These are phyloP conservation scores for Wickerhamiella kurtzmanii DNA, from an alignment of 805 yeast genomes.

Conservation along the genomic window DNA sequence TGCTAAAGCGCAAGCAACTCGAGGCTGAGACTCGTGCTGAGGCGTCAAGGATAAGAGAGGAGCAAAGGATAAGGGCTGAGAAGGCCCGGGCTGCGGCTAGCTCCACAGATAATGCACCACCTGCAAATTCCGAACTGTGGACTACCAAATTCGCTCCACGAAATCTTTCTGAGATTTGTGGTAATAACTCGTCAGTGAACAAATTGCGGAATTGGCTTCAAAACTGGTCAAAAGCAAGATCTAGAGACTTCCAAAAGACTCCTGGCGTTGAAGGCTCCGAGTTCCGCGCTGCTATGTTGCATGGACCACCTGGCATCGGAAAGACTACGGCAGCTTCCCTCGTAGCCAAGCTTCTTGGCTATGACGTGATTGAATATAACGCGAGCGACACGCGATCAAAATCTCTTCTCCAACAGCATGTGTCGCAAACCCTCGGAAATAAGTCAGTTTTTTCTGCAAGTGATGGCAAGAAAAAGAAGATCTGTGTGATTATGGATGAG, in stretches of 20 bases:
- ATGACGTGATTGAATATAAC: constrained; percentile 69
- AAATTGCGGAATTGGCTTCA: constrained; percentile 61
- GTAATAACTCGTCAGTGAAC: constrained; percentile 65
- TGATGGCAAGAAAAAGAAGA: constrained; percentile 37
- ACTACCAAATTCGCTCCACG: constrained; percentile 88
- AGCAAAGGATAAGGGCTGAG: neutral
- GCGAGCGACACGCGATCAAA: constrained; percentile 86
- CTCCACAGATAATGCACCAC: neutral
- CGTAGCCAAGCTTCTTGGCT: constrained; percentile 66
- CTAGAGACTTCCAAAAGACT: constrained; percentile 35
- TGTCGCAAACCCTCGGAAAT: constrained; percentile 62
- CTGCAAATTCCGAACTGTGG: constrained; percentile 47
- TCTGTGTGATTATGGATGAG: constrained; percentile 92
- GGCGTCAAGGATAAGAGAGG: constrained; percentile 14
- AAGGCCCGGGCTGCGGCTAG: neutral
- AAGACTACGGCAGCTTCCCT: constrained; percentile 85
- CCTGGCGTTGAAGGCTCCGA: constrained; percentile 50
- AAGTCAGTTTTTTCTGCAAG: constrained; percentile 59
- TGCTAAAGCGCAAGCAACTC: constrained; percentile 44
- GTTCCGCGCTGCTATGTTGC: constrained; percentile 70
- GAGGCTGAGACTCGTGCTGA: constrained; percentile 45
- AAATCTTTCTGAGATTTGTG: constrained; percentile 64
- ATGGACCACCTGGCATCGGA: constrained; percentile 93
- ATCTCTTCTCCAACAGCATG: constrained; percentile 49
- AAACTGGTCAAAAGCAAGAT: constrained; percentile 54